Conservation (phyloP, 768 basidiomycete genomes). For the Macrolepiota fuliginosa region DNA sequence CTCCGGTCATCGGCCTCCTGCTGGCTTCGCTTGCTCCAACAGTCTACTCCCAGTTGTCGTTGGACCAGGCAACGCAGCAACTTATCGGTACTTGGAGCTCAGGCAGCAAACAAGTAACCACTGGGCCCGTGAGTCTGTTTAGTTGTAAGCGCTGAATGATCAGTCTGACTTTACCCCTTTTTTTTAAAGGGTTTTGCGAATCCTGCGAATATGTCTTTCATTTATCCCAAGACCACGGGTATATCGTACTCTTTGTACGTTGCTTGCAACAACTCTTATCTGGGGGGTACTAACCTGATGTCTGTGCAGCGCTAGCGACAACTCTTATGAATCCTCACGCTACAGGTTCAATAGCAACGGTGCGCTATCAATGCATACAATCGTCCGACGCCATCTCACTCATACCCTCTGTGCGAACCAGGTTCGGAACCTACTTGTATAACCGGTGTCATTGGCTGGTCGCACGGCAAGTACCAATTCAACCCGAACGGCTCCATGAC, state of each 20-base stretch:
- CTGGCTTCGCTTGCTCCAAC: conserved; percentile 34
- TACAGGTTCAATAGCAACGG: conserved; percentile 91
- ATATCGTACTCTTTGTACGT: conserved; percentile 89
- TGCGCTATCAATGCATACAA: conserved; percentile 27
- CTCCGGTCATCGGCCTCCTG: conserved; percentile 36
- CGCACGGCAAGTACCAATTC: conserved; percentile 76
- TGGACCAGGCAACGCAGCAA: background rate
- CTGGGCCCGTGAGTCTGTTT: conserved; percentile 70
- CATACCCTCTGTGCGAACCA: conserved; percentile 24
- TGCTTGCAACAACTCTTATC: background rate
- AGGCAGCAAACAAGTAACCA: conserved; percentile 70
- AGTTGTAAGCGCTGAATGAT: background rate
- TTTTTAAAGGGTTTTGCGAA: conserved; percentile 71
- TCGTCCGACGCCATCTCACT: background rate
- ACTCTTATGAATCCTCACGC: conserved; percentile 85
- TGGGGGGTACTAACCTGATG: background rate
- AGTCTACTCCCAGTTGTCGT: conserved; percentile 4
- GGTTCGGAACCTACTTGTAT: conserved; percentile 87
- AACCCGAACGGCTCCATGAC: conserved; percentile 78
- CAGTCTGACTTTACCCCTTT: conserved; percentile 13
- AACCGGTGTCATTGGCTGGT: conserved; percentile 84
- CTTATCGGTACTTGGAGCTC: conserved; percentile 85
- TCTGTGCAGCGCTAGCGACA: conserved; percentile 56
- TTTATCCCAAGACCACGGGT: conserved; percentile 82
- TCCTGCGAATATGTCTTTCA: conserved; percentile 80